Evolutionary conservation across 306 rosid species (phyloP).

Genomic region (Quercus wislizeni): DNA sequence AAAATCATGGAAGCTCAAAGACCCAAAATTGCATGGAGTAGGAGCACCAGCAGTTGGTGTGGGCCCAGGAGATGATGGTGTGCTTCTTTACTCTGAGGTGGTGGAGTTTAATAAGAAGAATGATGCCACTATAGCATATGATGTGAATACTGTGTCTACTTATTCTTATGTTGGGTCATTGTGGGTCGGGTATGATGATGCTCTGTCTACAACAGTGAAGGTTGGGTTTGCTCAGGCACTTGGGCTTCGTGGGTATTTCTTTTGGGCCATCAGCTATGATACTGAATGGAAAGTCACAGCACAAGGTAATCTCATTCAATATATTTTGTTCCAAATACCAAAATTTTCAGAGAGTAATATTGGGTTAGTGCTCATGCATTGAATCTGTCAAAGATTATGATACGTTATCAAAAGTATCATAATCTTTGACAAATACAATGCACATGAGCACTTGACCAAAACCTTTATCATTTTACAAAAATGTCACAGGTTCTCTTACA

Average conservation of each 20-base stretch:
- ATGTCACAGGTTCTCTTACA: accelerated
- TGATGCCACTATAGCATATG: constrained; percentile 25
- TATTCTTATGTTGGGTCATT: constrained; percentile 31
- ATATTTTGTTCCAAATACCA: no score
- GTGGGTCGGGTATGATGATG: constrained; percentile 65
- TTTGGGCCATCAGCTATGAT: constrained; percentile 66
- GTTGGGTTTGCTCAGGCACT: constrained; percentile 64
- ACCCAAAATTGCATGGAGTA: constrained; percentile 30
- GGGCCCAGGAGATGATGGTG: constrained; percentile 55
- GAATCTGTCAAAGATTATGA: no score
- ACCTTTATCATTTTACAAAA: no score
- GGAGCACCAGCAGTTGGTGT: constrained; percentile 44
- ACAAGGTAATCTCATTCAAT: constrained; percentile 27
- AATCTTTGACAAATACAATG: no score
- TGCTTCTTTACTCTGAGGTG: constrained; percentile 14
- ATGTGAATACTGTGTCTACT: constrained; percentile 27
- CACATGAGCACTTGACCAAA: no score
- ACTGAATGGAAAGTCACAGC: constrained; percentile 27
- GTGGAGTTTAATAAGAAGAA: constrained; percentile 7
- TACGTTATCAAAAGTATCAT: no score
- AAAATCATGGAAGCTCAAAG: constrained; percentile 52
- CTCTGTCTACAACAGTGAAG: constrained; percentile 28
- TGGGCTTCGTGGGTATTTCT: constrained; percentile 73
- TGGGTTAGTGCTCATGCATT: no score
- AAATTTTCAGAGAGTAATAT: no score